Evolutionary conservation across 116 monocot genomes (phyloP).

Genomic region (Dioscorea cayenensis): DNA sequence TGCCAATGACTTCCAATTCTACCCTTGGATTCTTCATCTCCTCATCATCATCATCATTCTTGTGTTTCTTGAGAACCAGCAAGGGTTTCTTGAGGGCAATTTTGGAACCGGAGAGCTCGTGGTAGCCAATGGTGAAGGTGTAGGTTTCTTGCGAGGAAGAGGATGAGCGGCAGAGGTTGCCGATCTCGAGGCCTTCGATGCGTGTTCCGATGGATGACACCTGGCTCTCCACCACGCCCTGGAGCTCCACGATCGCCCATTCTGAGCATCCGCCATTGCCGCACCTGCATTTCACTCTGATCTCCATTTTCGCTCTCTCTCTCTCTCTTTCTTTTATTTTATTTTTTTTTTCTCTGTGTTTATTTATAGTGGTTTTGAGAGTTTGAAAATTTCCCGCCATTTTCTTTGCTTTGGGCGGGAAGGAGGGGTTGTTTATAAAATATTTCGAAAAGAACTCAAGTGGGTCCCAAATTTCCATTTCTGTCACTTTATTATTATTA

Average conservation of each 20-base stretch:
- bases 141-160: slow-evolving; percentile 46
- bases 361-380: not conserved
- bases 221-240: slow-evolving; percentile 78
- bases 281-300: slow-evolving; percentile 67
- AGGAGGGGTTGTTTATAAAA: too few relatives aligned
- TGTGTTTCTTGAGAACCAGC: slow-evolving; percentile 66
- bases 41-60: not conserved
- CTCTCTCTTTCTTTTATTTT: not conserved
- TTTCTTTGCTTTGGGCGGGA: not conserved
- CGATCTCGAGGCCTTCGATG: slow-evolving; percentile 58
- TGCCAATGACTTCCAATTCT: slow-evolving; percentile 71
- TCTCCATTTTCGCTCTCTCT: slow-evolving; percentile 47
- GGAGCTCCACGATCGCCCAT: slow-evolving; percentile 91
- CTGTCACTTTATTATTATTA: too few relatives aligned
- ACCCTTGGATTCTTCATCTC: slow-evolving; percentile 1
- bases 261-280: slow-evolving; percentile 51
- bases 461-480: too few relatives aligned
- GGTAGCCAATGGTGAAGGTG: slow-evolving; percentile 88
- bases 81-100: slow-evolving; percentile 72
- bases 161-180: slow-evolving; percentile 68
- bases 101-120: slow-evolving; percentile 78
- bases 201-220: slow-evolving; percentile 25
- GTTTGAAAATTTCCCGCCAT: slow-evolving; percentile 14
- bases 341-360: not conserved
- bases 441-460: too few relatives aligned